Evolutionary conservation across 805 yeast genomes (phyloP).

Genomic region (Suhomyces canberraensis): DNA sequence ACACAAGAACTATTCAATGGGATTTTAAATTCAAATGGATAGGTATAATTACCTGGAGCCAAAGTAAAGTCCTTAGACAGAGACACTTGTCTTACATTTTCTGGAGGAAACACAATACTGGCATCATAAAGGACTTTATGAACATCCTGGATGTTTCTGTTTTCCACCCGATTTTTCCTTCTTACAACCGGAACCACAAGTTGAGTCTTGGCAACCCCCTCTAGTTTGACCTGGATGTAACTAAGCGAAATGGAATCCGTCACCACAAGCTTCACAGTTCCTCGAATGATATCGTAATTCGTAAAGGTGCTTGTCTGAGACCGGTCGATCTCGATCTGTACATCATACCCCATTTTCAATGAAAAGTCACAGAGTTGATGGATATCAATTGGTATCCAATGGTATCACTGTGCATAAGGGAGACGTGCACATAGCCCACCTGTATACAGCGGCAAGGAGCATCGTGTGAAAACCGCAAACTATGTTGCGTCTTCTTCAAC

Average conservation of each 20-base stretch:
- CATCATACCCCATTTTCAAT: too few relatives aligned
- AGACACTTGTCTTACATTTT: conserved; percentile 43
- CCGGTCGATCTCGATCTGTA: conserved; percentile 34
- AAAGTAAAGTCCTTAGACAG: conserved; percentile 44
- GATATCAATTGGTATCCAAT: too few relatives aligned
- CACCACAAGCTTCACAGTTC: conserved; percentile 37
- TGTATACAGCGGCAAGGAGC: too few relatives aligned
- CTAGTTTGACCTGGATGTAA: conserved; percentile 49
- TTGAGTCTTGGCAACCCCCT: conserved; percentile 44
- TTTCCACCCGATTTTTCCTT: conserved; percentile 4
- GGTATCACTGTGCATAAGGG: too few relatives aligned
- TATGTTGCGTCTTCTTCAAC: conserved; percentile 1
- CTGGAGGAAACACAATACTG: conserved; percentile 50
- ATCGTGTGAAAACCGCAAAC: too few relatives aligned
- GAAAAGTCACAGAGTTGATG: too few relatives aligned
- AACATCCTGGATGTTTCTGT: conserved; percentile 26
- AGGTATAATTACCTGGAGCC: conserved; percentile 49
- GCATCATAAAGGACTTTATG: conserved; percentile 52
- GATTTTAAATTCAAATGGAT: conserved; percentile 46
- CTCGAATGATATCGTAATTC: conserved; percentile 43
- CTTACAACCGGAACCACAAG: conserved; percentile 25
- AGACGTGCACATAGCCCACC: too few relatives aligned
- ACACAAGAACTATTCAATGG: conserved; percentile 43
- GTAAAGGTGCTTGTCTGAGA: conserved; percentile 43
- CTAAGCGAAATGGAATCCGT: conserved; percentile 42